Evolutionary conservation across 345 rosid species (phyloP), one percentile per base, ranked within the genome.

Genomic region (Linum trigynum): DNA sequence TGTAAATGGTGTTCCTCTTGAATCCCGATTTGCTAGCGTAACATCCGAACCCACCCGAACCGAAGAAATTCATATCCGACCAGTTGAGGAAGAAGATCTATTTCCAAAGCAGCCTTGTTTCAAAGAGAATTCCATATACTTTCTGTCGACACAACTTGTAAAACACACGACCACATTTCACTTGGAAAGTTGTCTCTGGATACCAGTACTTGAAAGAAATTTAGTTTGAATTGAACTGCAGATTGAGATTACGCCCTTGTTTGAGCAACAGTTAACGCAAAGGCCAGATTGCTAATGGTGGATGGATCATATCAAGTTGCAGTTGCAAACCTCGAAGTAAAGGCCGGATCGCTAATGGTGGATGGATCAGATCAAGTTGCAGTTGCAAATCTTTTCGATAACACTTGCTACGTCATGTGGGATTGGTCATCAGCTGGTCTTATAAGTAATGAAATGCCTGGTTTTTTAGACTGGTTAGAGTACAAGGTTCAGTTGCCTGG

Each of bases 211-310:
- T 53, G 53, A 48, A 11, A 7, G 5, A 55, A 55, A 3, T 59
- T 66, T 42, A 48, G 32, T 65, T 74, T 23, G 59, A 10, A 42
- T 59, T 73, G 23, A 6, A 8, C 58, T 75, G 74, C 80, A 92
- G 97, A 84, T 92, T 55, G 98, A 92, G 76, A 86, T 92, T 90
- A 97, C 98, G 40, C 89, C 96, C 38, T 66, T 86, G 79, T 92
- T 92, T 69, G 88, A 86, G 81, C 89, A 89, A 79, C 85, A 89
- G 64, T 82, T 92, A 74, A 78, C 83, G 39, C 76, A 81, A 48
- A n/a, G n/a, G n/a, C n/a, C n/a, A n/a, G 53, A 48, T 2, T 48
- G 3, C 3, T 15, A 48, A 48, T 8, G 10, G 53, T 15, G 10
- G 53, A 48, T 3, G 1, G n/a, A n/a, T n/a, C n/a, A 48, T 2